These are phyloP conservation scores for Backusella morwellensis DNA, from an alignment of 192 early-diverging fungal genomes.

Conservation along the genomic window DNA sequence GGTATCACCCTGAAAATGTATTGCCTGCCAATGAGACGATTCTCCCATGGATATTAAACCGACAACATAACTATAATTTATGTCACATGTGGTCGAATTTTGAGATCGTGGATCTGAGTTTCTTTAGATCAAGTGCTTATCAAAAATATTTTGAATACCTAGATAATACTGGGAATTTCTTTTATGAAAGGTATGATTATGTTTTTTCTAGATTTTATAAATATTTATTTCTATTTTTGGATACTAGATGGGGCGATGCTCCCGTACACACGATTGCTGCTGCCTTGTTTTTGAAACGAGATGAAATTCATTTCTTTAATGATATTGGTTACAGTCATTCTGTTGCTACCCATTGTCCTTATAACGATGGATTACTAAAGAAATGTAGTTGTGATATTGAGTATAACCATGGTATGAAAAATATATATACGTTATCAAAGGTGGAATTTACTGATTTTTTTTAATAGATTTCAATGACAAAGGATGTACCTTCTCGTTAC, in stretches of 20 bases:
- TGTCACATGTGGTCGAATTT: constrained; percentile 87
- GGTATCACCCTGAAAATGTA: constrained; percentile 41
- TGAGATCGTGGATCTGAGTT: constrained; percentile 75
- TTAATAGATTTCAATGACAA: constrained; percentile 10
- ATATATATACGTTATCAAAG: neutral
- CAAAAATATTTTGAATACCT: constrained; percentile 67
- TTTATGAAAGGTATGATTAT: constrained; percentile 65
- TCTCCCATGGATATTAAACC: constrained; percentile 49
- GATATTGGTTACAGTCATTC: constrained; percentile 68
- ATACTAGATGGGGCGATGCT: constrained; percentile 63
- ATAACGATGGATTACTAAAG: constrained; percentile 37
- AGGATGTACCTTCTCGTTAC: neutral
- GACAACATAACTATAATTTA: constrained; percentile 52
- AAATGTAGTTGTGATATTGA: constrained; percentile 44
- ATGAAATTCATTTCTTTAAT: constrained; percentile 75
- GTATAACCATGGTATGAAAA: constrained; percentile 7
- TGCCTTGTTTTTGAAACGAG: constrained; percentile 57
- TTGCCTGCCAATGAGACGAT: constrained; percentile 28
- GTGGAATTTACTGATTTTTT: neutral
- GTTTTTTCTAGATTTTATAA: neutral
- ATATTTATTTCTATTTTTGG: constrained; percentile 20
- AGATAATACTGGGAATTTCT: constrained; percentile 81
- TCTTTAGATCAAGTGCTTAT: constrained; percentile 67
- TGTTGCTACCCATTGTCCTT: constrained; percentile 67
- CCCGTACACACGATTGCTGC: constrained; percentile 69